A percentile compares a stretch with the other conserved stretches of the same genome.
Conservation (phyloP, 2,329 filamentous ascomycete species). For the Paraphoma sp. region DNA sequence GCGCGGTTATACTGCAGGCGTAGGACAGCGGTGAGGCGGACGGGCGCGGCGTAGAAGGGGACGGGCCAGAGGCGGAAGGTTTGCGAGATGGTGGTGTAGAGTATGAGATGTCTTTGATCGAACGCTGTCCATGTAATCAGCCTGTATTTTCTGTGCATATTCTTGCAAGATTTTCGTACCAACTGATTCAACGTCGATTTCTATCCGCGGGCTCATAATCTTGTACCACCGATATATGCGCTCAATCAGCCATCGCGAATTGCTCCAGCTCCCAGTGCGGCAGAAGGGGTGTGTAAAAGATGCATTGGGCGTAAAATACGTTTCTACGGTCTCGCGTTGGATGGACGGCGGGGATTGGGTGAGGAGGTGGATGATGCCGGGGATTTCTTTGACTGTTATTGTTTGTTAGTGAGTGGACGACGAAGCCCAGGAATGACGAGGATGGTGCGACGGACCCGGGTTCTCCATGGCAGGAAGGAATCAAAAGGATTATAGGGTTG, state of each 20-base stretch:
- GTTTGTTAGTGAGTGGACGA: background rate
- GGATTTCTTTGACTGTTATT: conserved; percentile 63
- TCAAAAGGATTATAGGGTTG: background rate
- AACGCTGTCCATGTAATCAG: conserved; percentile 61
- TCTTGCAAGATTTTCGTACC: conserved; percentile 48
- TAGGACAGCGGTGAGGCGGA: conserved; percentile 72
- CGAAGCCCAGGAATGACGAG: background rate
- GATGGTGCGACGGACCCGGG: conserved; percentile 26
- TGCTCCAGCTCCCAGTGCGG: conserved; percentile 64
- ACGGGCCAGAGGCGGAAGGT: conserved; percentile 79
- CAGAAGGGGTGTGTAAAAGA: conserved; percentile 82
- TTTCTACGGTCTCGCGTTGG: conserved; percentile 69
- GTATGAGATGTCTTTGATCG: conserved; percentile 68
- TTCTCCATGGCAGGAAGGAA: conserved; percentile 26
- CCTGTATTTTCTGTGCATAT: background rate
- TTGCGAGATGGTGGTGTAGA: conserved; percentile 78
- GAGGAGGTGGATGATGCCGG: conserved; percentile 70
- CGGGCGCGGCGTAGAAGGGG: conserved; percentile 74
- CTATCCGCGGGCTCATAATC: conserved; percentile 77
- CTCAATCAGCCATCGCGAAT: conserved; percentile 71
- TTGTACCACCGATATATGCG: conserved; percentile 78
- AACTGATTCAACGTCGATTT: conserved; percentile 68
- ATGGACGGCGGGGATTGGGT: conserved; percentile 70
- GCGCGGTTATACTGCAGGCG: conserved; percentile 60
- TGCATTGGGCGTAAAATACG: conserved; percentile 76